phyloP scores from a whole-genome alignment of 495 filamentous ascomycete genomes.

The Hypomontagnella submonticulosa region DNA sequence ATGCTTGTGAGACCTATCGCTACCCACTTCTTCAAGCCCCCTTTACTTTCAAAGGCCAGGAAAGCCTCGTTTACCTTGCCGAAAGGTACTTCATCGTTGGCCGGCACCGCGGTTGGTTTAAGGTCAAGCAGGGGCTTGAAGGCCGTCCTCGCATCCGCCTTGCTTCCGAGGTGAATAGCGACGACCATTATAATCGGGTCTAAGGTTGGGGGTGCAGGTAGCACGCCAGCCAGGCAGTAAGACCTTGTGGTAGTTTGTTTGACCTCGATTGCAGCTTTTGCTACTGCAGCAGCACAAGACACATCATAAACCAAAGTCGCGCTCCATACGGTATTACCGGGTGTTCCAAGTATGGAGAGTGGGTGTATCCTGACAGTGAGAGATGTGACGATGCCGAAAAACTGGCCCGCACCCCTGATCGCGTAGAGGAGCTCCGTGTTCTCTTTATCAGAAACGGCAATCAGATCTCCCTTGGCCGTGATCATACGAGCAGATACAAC shows the following conservation, averaged over 20 bases:
- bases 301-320: conserved; percentile 13
- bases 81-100: conserved; percentile 8
- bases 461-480: conserved; percentile 43
- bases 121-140: conserved; percentile 19
- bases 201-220: conserved; percentile 7
- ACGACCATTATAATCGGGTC: conserved; percentile 9
- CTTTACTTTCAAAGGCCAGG: conserved; percentile 19
- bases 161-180: conserved; percentile 10
- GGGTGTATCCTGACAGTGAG: conserved; percentile 41
- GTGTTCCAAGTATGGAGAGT: conserved; percentile 16
- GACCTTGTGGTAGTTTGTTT: conserved; percentile 7
- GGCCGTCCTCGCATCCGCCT: conserved; percentile 10
- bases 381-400: conserved; percentile 58
- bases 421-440: conserved; percentile 54
- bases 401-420: conserved; percentile 54
- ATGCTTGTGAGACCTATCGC: conserved; percentile 11
- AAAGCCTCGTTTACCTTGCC: conserved; percentile 12
- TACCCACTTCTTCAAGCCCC: conserved; percentile 14
- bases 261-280: conserved; percentile 10
- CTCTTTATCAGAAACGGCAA: conserved; percentile 35
- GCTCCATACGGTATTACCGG: conserved; percentile 12
- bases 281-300: background rate
- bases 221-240: conserved; percentile 13
- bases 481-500: conserved; percentile 48
- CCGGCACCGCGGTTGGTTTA: conserved; percentile 1